These are phyloP conservation scores for Populus nigra DNA, from an alignment of 345 rosid genomes.

Conservation along the genomic window DNA sequence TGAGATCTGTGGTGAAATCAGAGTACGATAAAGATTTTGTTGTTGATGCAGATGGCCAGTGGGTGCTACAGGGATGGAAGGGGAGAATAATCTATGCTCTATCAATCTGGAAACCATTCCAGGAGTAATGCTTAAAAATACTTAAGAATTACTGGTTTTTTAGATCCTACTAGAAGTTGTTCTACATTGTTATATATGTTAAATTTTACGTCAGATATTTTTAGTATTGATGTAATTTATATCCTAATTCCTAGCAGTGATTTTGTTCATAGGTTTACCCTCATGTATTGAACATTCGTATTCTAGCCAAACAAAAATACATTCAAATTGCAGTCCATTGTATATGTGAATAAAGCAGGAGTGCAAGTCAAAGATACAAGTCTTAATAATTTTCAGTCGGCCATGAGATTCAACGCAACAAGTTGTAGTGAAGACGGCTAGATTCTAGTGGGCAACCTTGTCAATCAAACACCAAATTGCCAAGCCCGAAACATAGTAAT, in stretches of 20 bases:
- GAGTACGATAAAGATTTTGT: conserved; percentile 16
- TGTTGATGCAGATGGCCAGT: conserved; percentile 23
- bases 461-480: background rate
- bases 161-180: background rate
- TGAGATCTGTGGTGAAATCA: background rate
- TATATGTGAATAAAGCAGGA: background rate
- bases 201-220: background rate
- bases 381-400: background rate
- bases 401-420: background rate
- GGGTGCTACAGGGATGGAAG: conserved; percentile 33
- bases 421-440: background rate
- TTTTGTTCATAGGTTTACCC: background rate
- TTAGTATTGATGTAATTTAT: background rate
- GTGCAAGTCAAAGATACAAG: background rate
- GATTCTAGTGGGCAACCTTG: background rate
- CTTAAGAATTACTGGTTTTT: background rate
- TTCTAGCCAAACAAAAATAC: background rate
- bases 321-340: background rate
- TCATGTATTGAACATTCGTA: background rate
- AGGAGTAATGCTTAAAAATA: background rate
- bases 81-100: conserved; percentile 20
- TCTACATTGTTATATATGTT: background rate
- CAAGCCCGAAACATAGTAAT: background rate
- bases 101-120: conserved; percentile 40
- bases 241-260: background rate